Evolutionary conservation across 768 basidiomycete genomes (phyloP).

Genomic region (Leccinum subtestaceum): DNA sequence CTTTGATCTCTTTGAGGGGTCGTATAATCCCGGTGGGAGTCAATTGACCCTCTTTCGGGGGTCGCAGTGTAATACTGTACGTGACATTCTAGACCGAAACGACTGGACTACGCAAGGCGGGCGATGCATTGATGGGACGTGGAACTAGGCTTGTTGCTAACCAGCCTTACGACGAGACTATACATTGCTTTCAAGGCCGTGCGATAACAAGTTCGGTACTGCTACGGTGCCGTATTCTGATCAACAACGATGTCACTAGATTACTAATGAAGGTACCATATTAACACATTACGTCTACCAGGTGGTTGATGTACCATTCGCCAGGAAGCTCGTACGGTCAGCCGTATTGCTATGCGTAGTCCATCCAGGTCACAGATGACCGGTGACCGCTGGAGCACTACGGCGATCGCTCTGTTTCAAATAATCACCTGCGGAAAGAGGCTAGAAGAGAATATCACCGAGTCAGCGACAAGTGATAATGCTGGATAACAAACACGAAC

Average conservation of each 20-base stretch:
- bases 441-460: neutral
- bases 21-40: neutral
- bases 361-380: neutral
- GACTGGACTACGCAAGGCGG: no score
- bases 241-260: neutral
- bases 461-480: no score
- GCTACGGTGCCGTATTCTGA: neutral
- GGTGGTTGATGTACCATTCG: neutral
- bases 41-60: no score
- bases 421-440: neutral
- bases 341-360: neutral
- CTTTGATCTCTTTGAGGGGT: neutral
- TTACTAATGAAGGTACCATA: neutral
- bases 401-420: neutral
- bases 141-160: no score
- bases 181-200: neutral
- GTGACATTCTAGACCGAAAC: no score
- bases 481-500: slow-evolving; percentile 1
- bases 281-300: neutral
- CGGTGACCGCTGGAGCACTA: neutral
- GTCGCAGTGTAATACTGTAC: no score
- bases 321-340: neutral
- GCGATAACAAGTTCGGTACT: neutral
- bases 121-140: no score
- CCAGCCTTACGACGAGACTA: no score